Percentiles rank a stretch among this genome's conserved stretches.
These are phyloP conservation scores for Castanea mollissima DNA, from an alignment of 306 rosid species.

Conservation along the genomic window DNA sequence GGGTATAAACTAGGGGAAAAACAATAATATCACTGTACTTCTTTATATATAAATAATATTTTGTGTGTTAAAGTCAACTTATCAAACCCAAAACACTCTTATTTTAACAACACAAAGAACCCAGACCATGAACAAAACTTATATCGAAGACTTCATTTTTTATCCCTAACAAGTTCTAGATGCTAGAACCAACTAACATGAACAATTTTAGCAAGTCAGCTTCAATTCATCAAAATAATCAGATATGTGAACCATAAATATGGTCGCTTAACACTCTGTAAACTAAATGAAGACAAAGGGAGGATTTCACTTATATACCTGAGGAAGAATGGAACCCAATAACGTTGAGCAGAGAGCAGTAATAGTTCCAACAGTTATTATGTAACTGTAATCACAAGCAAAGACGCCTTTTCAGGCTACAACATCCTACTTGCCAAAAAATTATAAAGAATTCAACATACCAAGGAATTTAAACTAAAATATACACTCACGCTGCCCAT, in stretches of 20 bases:
- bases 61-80: too few species aligned
- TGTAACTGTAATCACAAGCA: constrained; percentile 57
- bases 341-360: constrained; percentile 83
- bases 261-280: background rate
- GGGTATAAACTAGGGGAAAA: too few species aligned
- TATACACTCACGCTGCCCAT: constrained; percentile 84
- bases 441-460: background rate
- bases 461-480: constrained; percentile 2
- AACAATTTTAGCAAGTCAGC: background rate
- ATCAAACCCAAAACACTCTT: too few species aligned
- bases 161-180: background rate
- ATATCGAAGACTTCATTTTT: background rate
- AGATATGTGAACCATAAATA: background rate
- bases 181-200: background rate
- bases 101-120: background rate
- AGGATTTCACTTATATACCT: constrained; percentile 47
- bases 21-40: too few species aligned
- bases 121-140: background rate
- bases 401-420: constrained; percentile 10
- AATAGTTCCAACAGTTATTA: constrained; percentile 79
- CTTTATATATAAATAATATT: too few species aligned
- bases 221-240: background rate
- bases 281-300: background rate
- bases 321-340: constrained; percentile 92
- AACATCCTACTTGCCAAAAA: background rate